These are phyloP conservation scores for Aquanectria penicillioides DNA, from an alignment of 2,329 filamentous ascomycete species.

Conservation along the genomic window DNA sequence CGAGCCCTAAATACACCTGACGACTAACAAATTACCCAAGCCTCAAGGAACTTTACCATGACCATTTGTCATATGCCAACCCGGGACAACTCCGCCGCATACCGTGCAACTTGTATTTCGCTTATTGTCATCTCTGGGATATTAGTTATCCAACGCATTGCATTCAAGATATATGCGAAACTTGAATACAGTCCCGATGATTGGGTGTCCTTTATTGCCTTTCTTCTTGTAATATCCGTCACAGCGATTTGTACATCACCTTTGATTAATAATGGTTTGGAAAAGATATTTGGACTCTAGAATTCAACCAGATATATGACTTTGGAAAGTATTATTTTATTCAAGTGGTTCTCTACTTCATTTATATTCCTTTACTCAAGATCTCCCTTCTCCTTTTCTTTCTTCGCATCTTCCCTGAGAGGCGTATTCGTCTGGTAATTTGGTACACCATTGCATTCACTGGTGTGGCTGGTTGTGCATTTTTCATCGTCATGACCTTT, in stretches of 20 bases:
- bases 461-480: conserved; percentile 51
- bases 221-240: neutral
- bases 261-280: conserved; percentile 52
- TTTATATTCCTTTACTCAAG: conserved; percentile 57
- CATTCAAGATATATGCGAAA: neutral
- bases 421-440: conserved; percentile 50
- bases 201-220: neutral
- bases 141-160: neutral
- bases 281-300: conserved; percentile 62
- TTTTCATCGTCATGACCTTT: conserved; percentile 54
- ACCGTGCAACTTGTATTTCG: neutral
- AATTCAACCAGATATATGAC: conserved; percentile 50
- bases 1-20: too few species aligned
- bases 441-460: conserved; percentile 54
- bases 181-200: neutral
- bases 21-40: too few species aligned
- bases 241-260: neutral
- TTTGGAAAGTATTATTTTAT: conserved; percentile 56
- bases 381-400: conserved; percentile 65
- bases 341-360: conserved; percentile 57
- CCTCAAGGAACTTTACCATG: neutral
- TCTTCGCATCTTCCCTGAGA: conserved; percentile 60
- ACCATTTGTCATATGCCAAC: neutral
- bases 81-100: neutral
- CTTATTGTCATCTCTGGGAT: neutral